phyloP scores from a whole-genome alignment of 768 basidiomycete genomes.

The Cystofilobasidium capitatum region DNA sequence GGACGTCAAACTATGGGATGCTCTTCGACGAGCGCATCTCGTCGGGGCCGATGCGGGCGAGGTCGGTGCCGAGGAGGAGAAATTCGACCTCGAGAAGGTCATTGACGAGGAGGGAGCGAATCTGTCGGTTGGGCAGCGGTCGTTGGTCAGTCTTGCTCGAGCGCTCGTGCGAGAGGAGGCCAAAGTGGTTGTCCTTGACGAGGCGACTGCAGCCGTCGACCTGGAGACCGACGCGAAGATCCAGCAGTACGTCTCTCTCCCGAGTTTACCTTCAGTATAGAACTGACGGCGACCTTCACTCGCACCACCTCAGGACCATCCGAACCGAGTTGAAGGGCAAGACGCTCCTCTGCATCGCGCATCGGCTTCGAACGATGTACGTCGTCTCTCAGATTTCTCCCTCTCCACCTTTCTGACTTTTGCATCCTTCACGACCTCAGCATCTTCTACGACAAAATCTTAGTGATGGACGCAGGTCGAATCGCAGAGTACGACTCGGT shows the following conservation, averaged over 20 bases:
- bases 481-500: slow-evolving; percentile 59
- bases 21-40: slow-evolving; percentile 75
- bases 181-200: slow-evolving; percentile 12
- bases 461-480: slow-evolving; percentile 55
- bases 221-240: slow-evolving; percentile 48
- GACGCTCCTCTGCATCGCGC: slow-evolving; percentile 46
- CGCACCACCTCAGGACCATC: slow-evolving; percentile 4
- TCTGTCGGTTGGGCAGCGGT: slow-evolving; percentile 60
- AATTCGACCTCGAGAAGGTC: slow-evolving; percentile 71
- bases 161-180: slow-evolving; percentile 72
- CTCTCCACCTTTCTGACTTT: not conserved
- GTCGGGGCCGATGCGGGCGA: slow-evolving; percentile 45
- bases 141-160: slow-evolving; percentile 72
- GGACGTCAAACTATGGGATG: slow-evolving; percentile 78
- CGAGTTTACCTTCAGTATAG: slow-evolving; percentile 50
- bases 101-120: slow-evolving; percentile 83
- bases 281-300: not conserved
- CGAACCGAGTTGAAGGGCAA: slow-evolving; percentile 44
- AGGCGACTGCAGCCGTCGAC: slow-evolving; percentile 35
- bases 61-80: slow-evolving; percentile 35
- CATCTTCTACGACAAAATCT: slow-evolving; percentile 67
- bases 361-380: slow-evolving; percentile 28
- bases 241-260: slow-evolving; percentile 69
- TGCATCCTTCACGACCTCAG: not conserved
- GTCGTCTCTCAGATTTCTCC: not conserved